Conservation (phyloP, 1,139 yeast species). For the Kluyveromyces marxianus region DNA sequence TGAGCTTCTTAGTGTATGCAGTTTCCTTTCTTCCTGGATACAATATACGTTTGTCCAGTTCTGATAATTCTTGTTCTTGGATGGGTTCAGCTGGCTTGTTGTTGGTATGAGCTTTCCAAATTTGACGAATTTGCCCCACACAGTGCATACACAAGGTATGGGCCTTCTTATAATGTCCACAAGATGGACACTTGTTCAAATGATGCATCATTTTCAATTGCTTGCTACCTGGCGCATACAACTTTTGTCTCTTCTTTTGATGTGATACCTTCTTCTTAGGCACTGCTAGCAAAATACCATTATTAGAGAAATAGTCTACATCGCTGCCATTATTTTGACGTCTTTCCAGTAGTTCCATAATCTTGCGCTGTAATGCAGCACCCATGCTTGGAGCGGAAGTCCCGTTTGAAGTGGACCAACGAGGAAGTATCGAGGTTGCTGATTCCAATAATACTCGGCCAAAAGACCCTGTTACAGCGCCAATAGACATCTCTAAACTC, state of each 20-base stretch:
- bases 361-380: slow-evolving; percentile 8
- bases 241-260: slow-evolving; percentile 73
- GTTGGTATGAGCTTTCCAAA: slow-evolving; percentile 46
- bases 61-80: slow-evolving; percentile 46
- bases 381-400: neutral
- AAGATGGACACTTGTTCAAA: slow-evolving; percentile 86
- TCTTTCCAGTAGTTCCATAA: slow-evolving; percentile 20
- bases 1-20: slow-evolving; percentile 40
- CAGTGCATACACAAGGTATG: slow-evolving; percentile 92
- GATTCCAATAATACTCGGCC: slow-evolving; percentile 5
- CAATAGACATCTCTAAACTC: slow-evolving; percentile 1
- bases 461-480: neutral
- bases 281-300: slow-evolving; percentile 74
- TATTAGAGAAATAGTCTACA: slow-evolving; percentile 34
- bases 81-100: slow-evolving; percentile 23
- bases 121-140: slow-evolving; percentile 66
- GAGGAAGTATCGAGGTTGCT: slow-evolving; percentile 10
- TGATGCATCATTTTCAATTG: slow-evolving; percentile 70
- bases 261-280: slow-evolving; percentile 92
- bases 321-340: slow-evolving; percentile 16
- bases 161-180: slow-evolving; percentile 86
- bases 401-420: slow-evolving; percentile 6
- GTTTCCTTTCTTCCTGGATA: slow-evolving; percentile 71
- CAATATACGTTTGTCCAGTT: slow-evolving; percentile 54
- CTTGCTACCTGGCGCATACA: slow-evolving; percentile 76